Evolutionary conservation across 75 land plant genomes (phyloP).

Genomic region (Azolla pinnata): DNA sequence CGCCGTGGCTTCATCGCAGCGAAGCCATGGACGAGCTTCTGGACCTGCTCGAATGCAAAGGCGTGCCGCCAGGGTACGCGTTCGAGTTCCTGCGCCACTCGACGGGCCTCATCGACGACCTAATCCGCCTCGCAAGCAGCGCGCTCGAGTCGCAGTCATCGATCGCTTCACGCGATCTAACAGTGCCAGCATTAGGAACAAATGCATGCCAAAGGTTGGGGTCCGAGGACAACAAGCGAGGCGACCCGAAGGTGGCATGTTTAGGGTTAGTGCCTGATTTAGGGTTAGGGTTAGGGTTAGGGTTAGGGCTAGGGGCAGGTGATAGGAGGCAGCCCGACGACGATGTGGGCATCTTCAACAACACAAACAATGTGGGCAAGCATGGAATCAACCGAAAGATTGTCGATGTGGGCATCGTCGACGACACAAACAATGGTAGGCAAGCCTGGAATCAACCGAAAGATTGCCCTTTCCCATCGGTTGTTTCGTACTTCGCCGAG

Average conservation of each 20-base stretch:
- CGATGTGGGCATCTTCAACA: neutral
- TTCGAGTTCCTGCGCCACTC: constrained; percentile 35
- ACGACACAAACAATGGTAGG: too few relatives aligned
- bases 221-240: neutral
- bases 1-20: constrained; percentile 15
- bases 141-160: neutral
- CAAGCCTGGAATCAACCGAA: constrained; percentile 1
- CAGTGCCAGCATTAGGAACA: neutral
- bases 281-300: too few relatives aligned
- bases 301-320: too few relatives aligned
- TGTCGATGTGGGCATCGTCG: too few relatives aligned
- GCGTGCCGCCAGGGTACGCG: constrained; percentile 28
- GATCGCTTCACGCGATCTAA: too few relatives aligned
- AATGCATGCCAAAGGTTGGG: neutral
- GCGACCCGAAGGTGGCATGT: neutral
- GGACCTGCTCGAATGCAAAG: constrained; percentile 29
- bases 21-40: constrained; percentile 27
- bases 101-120: constrained; percentile 22
- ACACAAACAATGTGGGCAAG: neutral
- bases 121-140: constrained; percentile 18
- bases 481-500: constrained; percentile 25
- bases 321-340: too few relatives aligned
- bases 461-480: constrained; percentile 8
- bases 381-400: neutral
- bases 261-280: neutral